Evolutionary conservation across 768 basidiomycete genomes (phyloP).

Genomic region (Ephemerocybe angulata): DNA sequence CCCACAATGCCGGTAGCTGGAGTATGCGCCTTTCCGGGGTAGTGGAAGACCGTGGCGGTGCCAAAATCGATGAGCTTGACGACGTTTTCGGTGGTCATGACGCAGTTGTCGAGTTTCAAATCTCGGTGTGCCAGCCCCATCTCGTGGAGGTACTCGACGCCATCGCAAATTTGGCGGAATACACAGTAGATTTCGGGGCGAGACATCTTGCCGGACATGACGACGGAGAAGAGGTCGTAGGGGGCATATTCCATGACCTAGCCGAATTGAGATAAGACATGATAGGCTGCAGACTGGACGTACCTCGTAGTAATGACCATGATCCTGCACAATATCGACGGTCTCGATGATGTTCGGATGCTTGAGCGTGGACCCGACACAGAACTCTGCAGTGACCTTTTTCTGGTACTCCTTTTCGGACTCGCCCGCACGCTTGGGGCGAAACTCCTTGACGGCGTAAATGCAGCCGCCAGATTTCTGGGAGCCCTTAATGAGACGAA

Average conservation of each 20-base stretch:
- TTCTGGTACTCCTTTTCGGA: slow-evolving; percentile 97
- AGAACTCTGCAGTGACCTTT: slow-evolving; percentile 99
- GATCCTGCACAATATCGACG: slow-evolving; percentile 95
- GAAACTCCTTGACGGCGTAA: slow-evolving; percentile 97
- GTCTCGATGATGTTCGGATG: slow-evolving; percentile 97
- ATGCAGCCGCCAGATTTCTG: slow-evolving; percentile 78
- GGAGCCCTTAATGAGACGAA: slow-evolving; percentile 87
- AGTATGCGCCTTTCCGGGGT: slow-evolving; percentile 82
- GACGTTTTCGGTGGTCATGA: slow-evolving; percentile 92
- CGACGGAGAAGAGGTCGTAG: slow-evolving; percentile 96
- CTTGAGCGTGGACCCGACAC: slow-evolving; percentile 90
- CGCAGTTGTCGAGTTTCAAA: slow-evolving; percentile 99
- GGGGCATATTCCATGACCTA: slow-evolving; percentile 99
- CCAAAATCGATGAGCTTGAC: slow-evolving; percentile 99
- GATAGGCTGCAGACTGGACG: slow-evolving; percentile 21
- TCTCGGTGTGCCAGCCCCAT: slow-evolving; percentile 98
- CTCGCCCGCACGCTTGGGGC: slow-evolving; percentile 85
- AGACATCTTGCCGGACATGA: slow-evolving; percentile 99
- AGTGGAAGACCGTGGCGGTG: slow-evolving; percentile 99
- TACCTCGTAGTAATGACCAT: slow-evolving; percentile 98
- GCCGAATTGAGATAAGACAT: slow-evolving; percentile 12
- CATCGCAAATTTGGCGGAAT: slow-evolving; percentile 97
- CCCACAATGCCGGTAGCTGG: slow-evolving; percentile 91
- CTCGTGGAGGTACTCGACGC: slow-evolving; percentile 96
- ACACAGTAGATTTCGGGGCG: slow-evolving; percentile 99